Evolutionary conservation across 805 yeast species (phyloP).

Genomic region (Wickerhamomyces bovis): DNA sequence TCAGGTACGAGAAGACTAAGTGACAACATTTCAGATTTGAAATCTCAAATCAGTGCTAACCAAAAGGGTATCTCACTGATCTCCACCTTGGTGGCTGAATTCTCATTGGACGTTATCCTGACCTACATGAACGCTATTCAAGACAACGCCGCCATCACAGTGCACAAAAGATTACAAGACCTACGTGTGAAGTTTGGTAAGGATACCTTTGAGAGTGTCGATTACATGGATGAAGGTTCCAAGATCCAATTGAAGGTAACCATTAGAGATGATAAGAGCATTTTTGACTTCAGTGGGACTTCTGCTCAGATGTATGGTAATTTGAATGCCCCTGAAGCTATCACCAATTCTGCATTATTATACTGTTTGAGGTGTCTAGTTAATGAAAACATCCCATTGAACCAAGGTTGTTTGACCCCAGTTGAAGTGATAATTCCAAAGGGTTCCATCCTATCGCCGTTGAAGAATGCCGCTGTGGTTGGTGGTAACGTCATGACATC

Average conservation of each 20-base stretch:
- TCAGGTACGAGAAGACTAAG: conserved; percentile 81
- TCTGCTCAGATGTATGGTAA: conserved; percentile 87
- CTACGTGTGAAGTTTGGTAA: conserved; percentile 37
- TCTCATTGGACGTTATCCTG: conserved; percentile 50
- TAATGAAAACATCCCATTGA: conserved; percentile 82
- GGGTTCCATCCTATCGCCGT: conserved; percentile 64
- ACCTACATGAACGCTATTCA: conserved; percentile 81
- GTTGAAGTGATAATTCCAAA: conserved; percentile 60
- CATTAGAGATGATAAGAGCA: conserved; percentile 47
- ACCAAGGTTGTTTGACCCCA: conserved; percentile 88
- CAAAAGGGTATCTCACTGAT: conserved; percentile 74
- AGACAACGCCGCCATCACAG: conserved; percentile 69
- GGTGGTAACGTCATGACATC: conserved; percentile 95
- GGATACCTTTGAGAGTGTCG: conserved; percentile 43
- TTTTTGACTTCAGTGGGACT: conserved; percentile 81
- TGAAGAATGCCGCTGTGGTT: conserved; percentile 84
- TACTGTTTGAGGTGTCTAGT: conserved; percentile 84
- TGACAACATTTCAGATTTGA: conserved; percentile 79
- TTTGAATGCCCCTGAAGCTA: conserved; percentile 88
- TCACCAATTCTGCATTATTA: conserved; percentile 81
- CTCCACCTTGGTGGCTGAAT: conserved; percentile 53
- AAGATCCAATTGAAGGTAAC: conserved; percentile 49
- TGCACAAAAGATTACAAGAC: conserved; percentile 45
- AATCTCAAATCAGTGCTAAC: conserved; percentile 86
- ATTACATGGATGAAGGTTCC: conserved; percentile 80